Conservation (phyloP, 805 yeast genomes). For the Metschnikowia proteae region DNA sequence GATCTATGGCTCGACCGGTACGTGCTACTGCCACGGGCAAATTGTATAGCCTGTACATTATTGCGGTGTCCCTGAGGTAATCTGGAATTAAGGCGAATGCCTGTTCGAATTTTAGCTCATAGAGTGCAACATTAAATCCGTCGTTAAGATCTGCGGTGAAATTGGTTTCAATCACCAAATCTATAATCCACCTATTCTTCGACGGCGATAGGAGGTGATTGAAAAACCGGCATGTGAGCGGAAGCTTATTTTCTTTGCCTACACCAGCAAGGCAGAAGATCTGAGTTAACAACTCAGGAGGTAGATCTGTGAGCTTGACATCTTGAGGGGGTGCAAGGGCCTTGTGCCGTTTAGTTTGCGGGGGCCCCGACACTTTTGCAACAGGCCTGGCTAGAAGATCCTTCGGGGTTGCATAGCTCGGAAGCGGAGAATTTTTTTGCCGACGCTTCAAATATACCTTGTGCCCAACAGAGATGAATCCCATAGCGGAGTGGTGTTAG, state of each 20-base stretch:
- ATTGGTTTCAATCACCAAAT: conserved; percentile 23
- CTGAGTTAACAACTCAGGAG: conserved; percentile 39
- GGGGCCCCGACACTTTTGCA: background rate
- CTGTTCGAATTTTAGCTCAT: conserved; percentile 3
- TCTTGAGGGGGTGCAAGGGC: background rate
- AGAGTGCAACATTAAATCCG: conserved; percentile 11
- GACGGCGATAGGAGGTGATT: conserved; percentile 21
- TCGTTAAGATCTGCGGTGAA: conserved; percentile 22
- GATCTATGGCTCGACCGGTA: conserved; percentile 9
- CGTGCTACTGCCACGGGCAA: conserved; percentile 4
- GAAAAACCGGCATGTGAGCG: conserved; percentile 31
- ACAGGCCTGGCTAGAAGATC: background rate
- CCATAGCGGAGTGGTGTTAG: conserved; percentile 1
- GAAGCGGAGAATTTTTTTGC: background rate
- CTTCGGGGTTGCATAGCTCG: background rate
- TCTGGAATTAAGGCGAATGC: conserved; percentile 7
- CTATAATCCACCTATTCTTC: conserved; percentile 9
- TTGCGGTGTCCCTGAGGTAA: background rate
- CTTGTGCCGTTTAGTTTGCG: background rate
- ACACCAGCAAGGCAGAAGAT: conserved; percentile 39
- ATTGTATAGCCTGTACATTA: conserved; percentile 1
- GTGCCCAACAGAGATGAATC: conserved; percentile 5
- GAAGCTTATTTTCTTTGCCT: conserved; percentile 25
- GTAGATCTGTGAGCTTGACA: conserved; percentile 31
- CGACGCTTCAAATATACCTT: background rate